These are phyloP conservation scores for Linum lewisii DNA, from an alignment of 345 rosid species.

Conservation along the genomic window DNA sequence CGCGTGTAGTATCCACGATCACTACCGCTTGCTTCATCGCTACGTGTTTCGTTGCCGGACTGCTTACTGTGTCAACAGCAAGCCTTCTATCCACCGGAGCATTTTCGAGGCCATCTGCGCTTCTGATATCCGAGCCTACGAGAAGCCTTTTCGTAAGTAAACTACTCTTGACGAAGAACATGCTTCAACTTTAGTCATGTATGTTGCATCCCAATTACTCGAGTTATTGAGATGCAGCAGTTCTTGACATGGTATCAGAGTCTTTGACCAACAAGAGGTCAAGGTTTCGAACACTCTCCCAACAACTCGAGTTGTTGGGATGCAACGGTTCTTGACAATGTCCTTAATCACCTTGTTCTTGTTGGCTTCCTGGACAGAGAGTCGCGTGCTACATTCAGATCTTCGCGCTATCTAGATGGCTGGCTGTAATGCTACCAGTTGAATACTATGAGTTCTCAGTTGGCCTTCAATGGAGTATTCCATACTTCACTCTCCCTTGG, in stretches of 20 bases:
- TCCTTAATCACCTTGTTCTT: constrained; percentile 3
- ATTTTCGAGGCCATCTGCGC: constrained; percentile 46
- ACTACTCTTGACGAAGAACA: constrained; percentile 3
- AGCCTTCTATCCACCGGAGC: constrained; percentile 66
- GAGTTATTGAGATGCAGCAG: no score
- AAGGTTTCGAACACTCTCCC: no score
- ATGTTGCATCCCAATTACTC: no score
- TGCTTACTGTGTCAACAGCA: constrained; percentile 71
- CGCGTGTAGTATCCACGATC: constrained; percentile 36
- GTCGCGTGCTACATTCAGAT: constrained; percentile 77
- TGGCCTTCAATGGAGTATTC: constrained; percentile 76
- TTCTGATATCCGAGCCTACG: constrained; percentile 52
- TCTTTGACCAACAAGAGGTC: no score
- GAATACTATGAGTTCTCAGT: constrained; percentile 66
- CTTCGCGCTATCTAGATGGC: constrained; percentile 83
- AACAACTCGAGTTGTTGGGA: no score
- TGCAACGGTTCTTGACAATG: no score
- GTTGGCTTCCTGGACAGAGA: constrained; percentile 42
- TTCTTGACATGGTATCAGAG: no score
- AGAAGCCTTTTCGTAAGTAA: constrained; percentile 70
- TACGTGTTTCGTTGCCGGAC: constrained; percentile 52
- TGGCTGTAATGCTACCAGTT: constrained; percentile 56
- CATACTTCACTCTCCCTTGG: constrained; percentile 90
- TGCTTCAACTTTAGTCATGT: background rate
- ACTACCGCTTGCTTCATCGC: constrained; percentile 44